Evolutionary conservation across 371 early-diverging fungal genomes (phyloP), one percentile per base, ranked within the genome.

Genomic region (Blastocladiella emersonii): DNA sequence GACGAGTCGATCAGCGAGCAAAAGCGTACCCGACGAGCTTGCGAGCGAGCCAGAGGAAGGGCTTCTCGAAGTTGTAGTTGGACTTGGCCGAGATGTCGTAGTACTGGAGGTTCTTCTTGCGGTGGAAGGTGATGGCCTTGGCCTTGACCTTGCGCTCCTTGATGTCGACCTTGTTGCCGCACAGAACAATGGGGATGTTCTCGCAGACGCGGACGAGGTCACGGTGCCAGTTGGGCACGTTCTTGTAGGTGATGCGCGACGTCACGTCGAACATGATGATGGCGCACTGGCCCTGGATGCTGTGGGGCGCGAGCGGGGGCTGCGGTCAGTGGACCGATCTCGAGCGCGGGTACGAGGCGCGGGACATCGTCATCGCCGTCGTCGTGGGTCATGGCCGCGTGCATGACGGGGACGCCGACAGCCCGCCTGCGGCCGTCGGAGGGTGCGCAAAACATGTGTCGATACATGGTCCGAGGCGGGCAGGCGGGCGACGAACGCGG

Each of bases 181-280:
- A 96, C 48, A 99, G 89, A 72, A 99, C 97, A 73, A 99, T 98
- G 48, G 99, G 99, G 75, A 99, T 93, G 85, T 94, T 95, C 75
- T 99, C 98, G 78, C 98, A 98, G 61, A 95, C 98, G 71, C 97
- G 91, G 70, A 95, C 92, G 48, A 98, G 84, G 78, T 98, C 98
- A 78, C 95, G 90, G 76, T 99, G 98, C 99, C 99, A 99, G 89
- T 95, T 98, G 70, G 98, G 97, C 34, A 99, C 98, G 85, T 98
- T 99, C 86, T 97, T 96, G 85, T 98, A 98, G 67, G 99, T 99
- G 70, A 99, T 97, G 72, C 99, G 86, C 64, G 98, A 93, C 61
- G 99, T 99, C 59, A 99, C 98, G 78, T 99, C 99, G 74, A 99
- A 99, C 95, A 99, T 98, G 83, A 99, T 98, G 76, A 99, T 98